Evolutionary conservation across 2,329 filamentous ascomycete species (phyloP), one percentile per base, ranked within the genome.

Genomic region (Neonectria magnoliae): DNA sequence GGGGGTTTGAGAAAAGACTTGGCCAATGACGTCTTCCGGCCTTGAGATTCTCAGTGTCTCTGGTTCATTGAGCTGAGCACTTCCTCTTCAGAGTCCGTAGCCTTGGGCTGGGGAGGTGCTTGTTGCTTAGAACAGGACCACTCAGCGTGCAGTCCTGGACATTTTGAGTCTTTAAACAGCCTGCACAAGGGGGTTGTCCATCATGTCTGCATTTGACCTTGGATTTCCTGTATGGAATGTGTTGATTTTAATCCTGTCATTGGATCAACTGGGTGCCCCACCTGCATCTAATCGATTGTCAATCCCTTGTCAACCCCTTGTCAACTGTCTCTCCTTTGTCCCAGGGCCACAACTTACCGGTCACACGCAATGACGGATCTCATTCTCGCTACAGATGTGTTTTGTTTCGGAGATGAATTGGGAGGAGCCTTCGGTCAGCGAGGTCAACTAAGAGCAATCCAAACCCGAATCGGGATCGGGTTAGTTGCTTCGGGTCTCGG

Each of bases 191-290:
- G 7, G 72, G 50, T n/a, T 70, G 61, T 5, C 69, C 71, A 14
- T 69, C 47, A 38, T 74, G 72, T 22, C 47, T 73, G 11, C 72
- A 74, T 14, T 74, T 74, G 56, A 74, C 68, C 47, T 74, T 74
- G 3, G 72, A 73, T 56, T 50, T 65, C 41, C 72, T 74, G 18
- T 27, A 51, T 20, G 20, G 62, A 33, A 62, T 53, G 33, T 11
- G 18, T 44, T 5, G 25, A 7, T n/a, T 22, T 42, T 41, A 10
- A 14, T 29, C 10, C 31, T 7, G 14, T 10, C 13, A 25, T 20
- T 47, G 20, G 50, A 14, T 11, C 7, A 20, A 25, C 13, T 18
- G 25, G 4, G 29, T 2, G n/a, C 3, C 50, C 53, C 65, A 74
- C 72, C 72, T 71, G 69, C 72, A 74, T 50, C 72, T 74, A 55